Conservation (phyloP, 1,284 basidiomycete genomes). For the Prillingera fragicola region DNA sequence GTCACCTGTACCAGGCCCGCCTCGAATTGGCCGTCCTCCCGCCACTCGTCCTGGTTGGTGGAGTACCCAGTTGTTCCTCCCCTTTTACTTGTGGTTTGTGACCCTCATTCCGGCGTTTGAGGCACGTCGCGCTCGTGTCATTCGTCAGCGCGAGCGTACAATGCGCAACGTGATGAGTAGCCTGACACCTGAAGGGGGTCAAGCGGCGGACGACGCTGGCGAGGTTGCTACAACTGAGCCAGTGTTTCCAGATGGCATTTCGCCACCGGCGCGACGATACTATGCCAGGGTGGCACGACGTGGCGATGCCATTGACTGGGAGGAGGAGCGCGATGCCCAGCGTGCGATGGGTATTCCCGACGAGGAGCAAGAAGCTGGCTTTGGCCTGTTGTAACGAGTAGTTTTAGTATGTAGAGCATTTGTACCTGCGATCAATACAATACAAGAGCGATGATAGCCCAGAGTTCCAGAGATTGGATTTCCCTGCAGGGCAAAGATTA, state of each 20-base stretch:
- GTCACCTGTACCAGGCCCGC: background rate
- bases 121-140: conserved; percentile 27
- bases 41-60: conserved; percentile 6
- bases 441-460: no score
- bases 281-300: conserved; percentile 30
- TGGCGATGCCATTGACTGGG: conserved; percentile 45
- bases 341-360: conserved; percentile 35
- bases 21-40: conserved; percentile 5
- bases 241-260: conserved; percentile 29
- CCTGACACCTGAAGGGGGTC: background rate
- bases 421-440: no score
- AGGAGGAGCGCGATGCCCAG: conserved; percentile 44
- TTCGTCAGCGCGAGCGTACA: conserved; percentile 32
- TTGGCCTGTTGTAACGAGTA: no score
- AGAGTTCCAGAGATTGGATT: no score
- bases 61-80: conserved; percentile 34
- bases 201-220: background rate
- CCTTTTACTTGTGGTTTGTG: conserved; percentile 37
- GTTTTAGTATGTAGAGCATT: no score
- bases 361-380: conserved; percentile 23
- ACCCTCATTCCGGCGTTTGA: conserved; percentile 42
- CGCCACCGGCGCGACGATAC: conserved; percentile 27
- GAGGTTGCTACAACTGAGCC: no score
- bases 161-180: conserved; percentile 35
- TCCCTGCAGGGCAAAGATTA: no score